Evolutionary conservation across 352 stramenopile species (phyloP).

Genomic region (Phytophthora sp.): DNA sequence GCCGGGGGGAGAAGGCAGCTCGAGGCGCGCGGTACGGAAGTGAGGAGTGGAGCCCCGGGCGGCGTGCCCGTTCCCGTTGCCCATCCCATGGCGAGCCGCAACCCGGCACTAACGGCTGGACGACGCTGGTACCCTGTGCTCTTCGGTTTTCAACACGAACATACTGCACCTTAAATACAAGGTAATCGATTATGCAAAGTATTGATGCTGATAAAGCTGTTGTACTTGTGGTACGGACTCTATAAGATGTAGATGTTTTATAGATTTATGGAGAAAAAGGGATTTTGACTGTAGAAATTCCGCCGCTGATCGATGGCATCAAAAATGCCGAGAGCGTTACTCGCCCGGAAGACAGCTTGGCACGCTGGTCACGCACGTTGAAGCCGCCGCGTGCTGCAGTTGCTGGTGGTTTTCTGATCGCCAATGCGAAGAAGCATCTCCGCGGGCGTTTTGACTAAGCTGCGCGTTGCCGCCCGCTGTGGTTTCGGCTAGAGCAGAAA

Average conservation of each 20-base stretch:
- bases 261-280: too few relatives aligned
- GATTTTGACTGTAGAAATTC: too few relatives aligned
- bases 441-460: slow-evolving; percentile 9
- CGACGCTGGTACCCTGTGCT: too few relatives aligned
- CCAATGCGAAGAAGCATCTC: slow-evolving; percentile 8
- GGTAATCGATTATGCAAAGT: too few relatives aligned
- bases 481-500: background rate
- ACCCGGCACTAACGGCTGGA: slow-evolving; percentile 28
- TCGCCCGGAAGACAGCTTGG: too few relatives aligned
- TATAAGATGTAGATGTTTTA: too few relatives aligned
- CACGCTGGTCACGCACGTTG: background rate
- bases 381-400: background rate
- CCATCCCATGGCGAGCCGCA: slow-evolving; percentile 40
- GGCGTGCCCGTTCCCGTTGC: slow-evolving; percentile 21
- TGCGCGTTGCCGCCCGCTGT: background rate
- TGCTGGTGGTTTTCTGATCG: slow-evolving; percentile 7
- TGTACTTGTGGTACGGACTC: too few relatives aligned
- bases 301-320: too few relatives aligned
- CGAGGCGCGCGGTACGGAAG: background rate
- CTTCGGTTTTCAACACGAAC: too few relatives aligned
- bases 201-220: too few relatives aligned
- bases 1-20: background rate
- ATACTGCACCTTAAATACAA: too few relatives aligned
- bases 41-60: slow-evolving; percentile 9
- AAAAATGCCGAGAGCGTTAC: too few relatives aligned